These are phyloP conservation scores for Corymbia citriodora DNA, from an alignment of 441 rosid species.

Conservation along the genomic window DNA sequence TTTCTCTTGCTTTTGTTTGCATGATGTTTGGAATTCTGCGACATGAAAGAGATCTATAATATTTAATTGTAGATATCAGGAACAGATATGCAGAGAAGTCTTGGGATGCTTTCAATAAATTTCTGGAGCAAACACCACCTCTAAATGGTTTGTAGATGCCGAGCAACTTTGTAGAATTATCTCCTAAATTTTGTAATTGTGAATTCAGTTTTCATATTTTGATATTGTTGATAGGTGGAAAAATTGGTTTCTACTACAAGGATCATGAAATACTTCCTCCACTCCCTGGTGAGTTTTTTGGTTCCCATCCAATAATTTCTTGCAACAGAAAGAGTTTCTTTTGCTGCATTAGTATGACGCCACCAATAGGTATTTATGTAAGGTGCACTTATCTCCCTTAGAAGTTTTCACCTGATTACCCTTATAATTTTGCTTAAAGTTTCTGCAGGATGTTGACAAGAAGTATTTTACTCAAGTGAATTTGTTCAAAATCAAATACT, in stretches of 20 bases:
- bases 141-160: slow-evolving; percentile 45
- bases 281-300: slow-evolving; percentile 56
- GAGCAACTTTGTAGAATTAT: not conserved
- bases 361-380: not conserved
- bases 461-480: not conserved
- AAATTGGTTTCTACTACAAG: slow-evolving; percentile 88
- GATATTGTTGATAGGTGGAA: slow-evolving; percentile 49
- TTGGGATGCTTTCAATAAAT: slow-evolving; percentile 73
- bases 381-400: not conserved
- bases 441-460: not conserved
- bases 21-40: not conserved
- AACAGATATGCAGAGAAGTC: slow-evolving; percentile 56
- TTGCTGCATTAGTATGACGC: not conserved
- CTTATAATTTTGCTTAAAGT: not conserved
- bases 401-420: not conserved
- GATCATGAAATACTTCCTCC: slow-evolving; percentile 97
- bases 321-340: not conserved
- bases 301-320: not conserved
- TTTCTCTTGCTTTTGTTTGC: not conserved
- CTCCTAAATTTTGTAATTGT: not conserved
- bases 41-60: not conserved
- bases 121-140: slow-evolving; percentile 63
- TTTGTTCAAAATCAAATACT: not conserved
- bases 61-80: slow-evolving; percentile 47
- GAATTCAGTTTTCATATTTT: slow-evolving; percentile 16